Conservation (phyloP, 257 asterid genomes). For the Echites panduratus region DNA sequence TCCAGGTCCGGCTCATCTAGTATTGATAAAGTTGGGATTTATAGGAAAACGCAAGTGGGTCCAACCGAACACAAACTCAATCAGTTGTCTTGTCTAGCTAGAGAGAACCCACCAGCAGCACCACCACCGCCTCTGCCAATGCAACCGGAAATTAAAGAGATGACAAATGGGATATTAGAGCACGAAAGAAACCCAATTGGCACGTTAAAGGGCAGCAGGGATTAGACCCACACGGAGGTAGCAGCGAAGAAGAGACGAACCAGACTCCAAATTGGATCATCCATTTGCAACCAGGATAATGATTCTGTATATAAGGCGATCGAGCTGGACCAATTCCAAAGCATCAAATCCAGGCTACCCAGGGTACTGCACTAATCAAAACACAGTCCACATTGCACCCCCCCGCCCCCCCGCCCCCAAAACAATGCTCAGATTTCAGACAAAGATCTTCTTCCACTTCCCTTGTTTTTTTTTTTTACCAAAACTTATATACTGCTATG, state of each 20-base stretch:
- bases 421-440: slow-evolving; percentile 20
- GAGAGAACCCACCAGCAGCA: neutral
- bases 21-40: too few species aligned
- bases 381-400: slow-evolving; percentile 16
- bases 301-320: too few species aligned
- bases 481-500: too few species aligned
- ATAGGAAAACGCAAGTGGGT: too few species aligned
- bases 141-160: slow-evolving; percentile 30
- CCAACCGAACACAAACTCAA: too few species aligned
- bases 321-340: slow-evolving; percentile 56
- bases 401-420: too few species aligned
- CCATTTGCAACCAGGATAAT: slow-evolving; percentile 2
- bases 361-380: slow-evolving; percentile 16
- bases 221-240: slow-evolving; percentile 14
- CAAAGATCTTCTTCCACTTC: slow-evolving; percentile 34
- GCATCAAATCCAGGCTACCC: slow-evolving; percentile 22
- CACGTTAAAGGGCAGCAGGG: slow-evolving; percentile 21
- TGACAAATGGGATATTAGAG: slow-evolving; percentile 38
- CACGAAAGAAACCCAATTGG: slow-evolving; percentile 22
- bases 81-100: neutral
- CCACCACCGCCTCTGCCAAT: slow-evolving; percentile 15
- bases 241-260: slow-evolving; percentile 5
- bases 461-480: slow-evolving; percentile 7
- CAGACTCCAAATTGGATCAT: neutral
- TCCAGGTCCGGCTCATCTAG: too few species aligned